Evolutionary conservation across 306 rosid genomes (phyloP), one percentile per base, ranked within the genome.

Genomic region (Castanea crenata): DNA sequence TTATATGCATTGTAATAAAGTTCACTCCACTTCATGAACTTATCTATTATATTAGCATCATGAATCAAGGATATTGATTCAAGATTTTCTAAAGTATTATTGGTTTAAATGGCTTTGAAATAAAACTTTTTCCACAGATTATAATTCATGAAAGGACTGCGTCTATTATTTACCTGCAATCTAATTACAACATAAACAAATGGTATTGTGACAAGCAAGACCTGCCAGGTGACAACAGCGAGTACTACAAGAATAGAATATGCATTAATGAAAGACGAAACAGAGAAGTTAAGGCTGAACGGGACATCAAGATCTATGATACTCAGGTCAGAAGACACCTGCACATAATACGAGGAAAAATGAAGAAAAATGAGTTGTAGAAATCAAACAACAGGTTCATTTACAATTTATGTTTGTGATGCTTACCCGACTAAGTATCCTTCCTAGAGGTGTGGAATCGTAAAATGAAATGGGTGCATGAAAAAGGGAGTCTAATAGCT

Each of bases 401-500:
- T 62, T 51, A 32, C 18, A 35, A 69, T 29, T 20, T 14, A 14
- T 14, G 18, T 16, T 25, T 59, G 20, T 7, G 41, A 61, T 56
- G 38, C 87, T 74, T 77, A 90, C 94, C 89, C 89, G 81, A 21
- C 85, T 86, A 34, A 90, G 90, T 79, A 90, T 85, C 80, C 92
- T 90, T 83, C 94, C 92, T 80, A 86, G 41, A 29, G 92, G 92
- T 11, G 94, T 90, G 21, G 92, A 90, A 78, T 90, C 91, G 46
- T 90, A 86, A 55, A 88, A 90, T 5, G 90, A 80, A 88, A 90
- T 79, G 0, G 89, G 92, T 16, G 94, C 89, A 1, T 82, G 93
- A 59, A 94, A 87, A 78, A 92, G 92, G 34, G 97, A 88, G 71
- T 84, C 87, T 6, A 94, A 41, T 65, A 90, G 79, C 78, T 78